A percentile compares a stretch with the other conserved stretches of the same genome.
phyloP scores from a whole-genome alignment of 192 early-diverging fungal species.

The Diversispora eburnea region DNA sequence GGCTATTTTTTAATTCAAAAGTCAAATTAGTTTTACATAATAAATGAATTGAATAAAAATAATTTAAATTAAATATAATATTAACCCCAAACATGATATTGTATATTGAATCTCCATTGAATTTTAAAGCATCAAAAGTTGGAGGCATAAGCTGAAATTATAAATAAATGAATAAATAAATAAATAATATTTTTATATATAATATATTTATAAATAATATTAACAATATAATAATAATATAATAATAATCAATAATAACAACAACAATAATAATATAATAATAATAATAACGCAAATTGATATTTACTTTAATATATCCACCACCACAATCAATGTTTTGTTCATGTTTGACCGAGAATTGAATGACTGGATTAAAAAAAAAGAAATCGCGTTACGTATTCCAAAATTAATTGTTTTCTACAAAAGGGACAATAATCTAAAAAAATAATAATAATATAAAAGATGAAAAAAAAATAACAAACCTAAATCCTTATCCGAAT shows the following conservation, averaged over 20 bases:
- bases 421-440: background rate
- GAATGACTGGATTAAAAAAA: slow-evolving; percentile 56
- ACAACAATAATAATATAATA: too few species aligned
- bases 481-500: slow-evolving; percentile 68
- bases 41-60: background rate
- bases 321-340: slow-evolving; percentile 88
- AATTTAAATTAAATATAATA: background rate
- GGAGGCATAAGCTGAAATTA: slow-evolving; percentile 63
- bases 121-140: slow-evolving; percentile 71
- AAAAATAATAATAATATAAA: background rate
- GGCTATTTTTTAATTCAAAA: too few species aligned
- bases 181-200: too few species aligned
- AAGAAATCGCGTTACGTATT: background rate
- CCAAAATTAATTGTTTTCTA: background rate
- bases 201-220: background rate
- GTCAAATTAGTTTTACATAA: background rate
- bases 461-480: background rate
- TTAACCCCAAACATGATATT: slow-evolving; percentile 73
- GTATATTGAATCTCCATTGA: slow-evolving; percentile 81
- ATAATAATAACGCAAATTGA: background rate
- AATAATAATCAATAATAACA: too few species aligned
- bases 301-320: slow-evolving; percentile 72
- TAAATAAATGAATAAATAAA: background rate
- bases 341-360: slow-evolving; percentile 92
- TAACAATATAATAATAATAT: background rate